phyloP scores from a whole-genome alignment of 148 eudicot genomes.

The Persicaria maculosa region DNA sequence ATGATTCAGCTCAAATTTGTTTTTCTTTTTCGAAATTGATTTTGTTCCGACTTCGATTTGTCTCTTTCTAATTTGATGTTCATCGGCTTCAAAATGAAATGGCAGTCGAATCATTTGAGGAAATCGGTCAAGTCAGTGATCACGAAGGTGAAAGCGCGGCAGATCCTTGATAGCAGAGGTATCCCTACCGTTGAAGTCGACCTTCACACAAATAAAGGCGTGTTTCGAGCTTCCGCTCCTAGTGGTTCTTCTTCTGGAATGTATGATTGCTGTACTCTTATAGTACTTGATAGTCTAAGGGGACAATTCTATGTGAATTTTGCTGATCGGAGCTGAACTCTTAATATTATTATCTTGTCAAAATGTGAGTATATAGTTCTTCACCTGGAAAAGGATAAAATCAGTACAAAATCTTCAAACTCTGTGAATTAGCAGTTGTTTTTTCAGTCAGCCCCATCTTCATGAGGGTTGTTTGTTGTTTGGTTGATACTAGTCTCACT shows the following conservation, averaged over 20 bases:
- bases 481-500: neutral
- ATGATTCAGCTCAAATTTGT: neutral
- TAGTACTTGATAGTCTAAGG: neutral
- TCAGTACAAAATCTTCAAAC: neutral
- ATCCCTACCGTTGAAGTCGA: slow-evolving; percentile 96
- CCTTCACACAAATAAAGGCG: slow-evolving; percentile 79
- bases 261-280: slow-evolving; percentile 27
- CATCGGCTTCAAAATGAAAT: neutral
- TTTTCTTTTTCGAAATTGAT: neutral
- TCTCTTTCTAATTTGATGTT: neutral
- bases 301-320: neutral
- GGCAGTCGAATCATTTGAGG: slow-evolving; percentile 87
- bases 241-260: slow-evolving; percentile 76
- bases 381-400: neutral
- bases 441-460: neutral
- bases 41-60: neutral
- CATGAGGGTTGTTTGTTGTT: neutral
- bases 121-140: slow-evolving; percentile 87
- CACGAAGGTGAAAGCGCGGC: slow-evolving; percentile 88
- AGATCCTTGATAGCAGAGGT: slow-evolving; percentile 94
- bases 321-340: neutral
- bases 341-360: neutral
- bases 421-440: neutral
- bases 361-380: neutral
- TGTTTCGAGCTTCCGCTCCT: slow-evolving; percentile 82